Evolutionary conservation across 2,329 filamentous ascomycete genomes (phyloP).

Genomic region (Pseudopithomyces maydicus): DNA sequence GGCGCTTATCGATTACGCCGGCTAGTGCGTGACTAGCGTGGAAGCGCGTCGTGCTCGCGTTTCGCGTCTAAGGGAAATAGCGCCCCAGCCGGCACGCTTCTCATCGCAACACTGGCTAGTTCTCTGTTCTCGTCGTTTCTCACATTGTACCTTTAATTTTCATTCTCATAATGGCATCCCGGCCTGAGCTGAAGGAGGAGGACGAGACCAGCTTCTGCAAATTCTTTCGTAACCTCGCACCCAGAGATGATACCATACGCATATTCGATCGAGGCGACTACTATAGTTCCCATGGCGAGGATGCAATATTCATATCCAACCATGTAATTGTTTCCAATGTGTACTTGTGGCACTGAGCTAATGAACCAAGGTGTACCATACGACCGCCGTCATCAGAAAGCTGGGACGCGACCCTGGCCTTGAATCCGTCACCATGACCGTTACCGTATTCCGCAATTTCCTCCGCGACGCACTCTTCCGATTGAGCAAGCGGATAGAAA

Average conservation of each 20-base stretch:
- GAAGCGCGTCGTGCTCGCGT: conserved; percentile 16
- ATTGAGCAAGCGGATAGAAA: conserved; percentile 87
- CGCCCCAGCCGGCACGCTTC: background rate
- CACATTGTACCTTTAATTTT: background rate
- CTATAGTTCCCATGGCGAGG: conserved; percentile 90
- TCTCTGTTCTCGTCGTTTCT: background rate
- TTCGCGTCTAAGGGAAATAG: conserved; percentile 13
- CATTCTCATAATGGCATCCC: conserved; percentile 54
- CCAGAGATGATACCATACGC: conserved; percentile 76
- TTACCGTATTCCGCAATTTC: conserved; percentile 94
- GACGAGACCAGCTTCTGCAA: conserved; percentile 97
- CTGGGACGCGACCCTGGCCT: conserved; percentile 85
- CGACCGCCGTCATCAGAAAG: conserved; percentile 90
- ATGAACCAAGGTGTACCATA: conserved; percentile 80
- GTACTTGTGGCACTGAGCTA: background rate
- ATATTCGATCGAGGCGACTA: conserved; percentile 95
- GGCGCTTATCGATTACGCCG: conserved; percentile 4
- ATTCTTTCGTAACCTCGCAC: conserved; percentile 86
- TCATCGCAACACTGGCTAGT: background rate
- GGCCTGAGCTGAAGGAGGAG: conserved; percentile 73
- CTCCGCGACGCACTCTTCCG: conserved; percentile 92
- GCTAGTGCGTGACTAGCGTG: conserved; percentile 1
- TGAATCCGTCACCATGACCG: conserved; percentile 91
- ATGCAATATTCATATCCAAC: conserved; percentile 82
- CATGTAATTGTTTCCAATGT: conserved; percentile 60